Evolutionary conservation across 495 filamentous ascomycete genomes (phyloP), one percentile per base, ranked within the genome.

Genomic region (Neurospora sp.): DNA sequence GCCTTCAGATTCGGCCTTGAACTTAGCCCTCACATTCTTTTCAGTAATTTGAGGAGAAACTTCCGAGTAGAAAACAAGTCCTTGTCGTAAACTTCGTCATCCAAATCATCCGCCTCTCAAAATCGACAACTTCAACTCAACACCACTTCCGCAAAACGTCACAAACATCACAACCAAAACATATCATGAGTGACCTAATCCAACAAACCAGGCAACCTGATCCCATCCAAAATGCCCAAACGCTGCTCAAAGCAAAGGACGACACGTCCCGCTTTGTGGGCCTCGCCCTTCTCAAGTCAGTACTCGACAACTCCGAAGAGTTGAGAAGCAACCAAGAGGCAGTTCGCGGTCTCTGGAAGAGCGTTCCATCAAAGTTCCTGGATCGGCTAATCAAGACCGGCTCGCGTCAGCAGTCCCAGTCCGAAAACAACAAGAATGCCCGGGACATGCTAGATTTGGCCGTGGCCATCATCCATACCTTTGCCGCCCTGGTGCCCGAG

Each of bases 241-340:
- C 80, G 0, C 81, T 89, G 27, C 83, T 92, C 9, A 81, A 81
- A 61, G 74, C 87, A 71, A 88, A 86, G 22, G 87, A 90, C 75
- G 89, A 91, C 74, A 91, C 89, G 0, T 87, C 86, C 6, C 85
- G 87, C 69, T 91, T 92, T 70, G 89, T 91, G 44, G 90, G 90
- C 0, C 81, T 91, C n/a, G 87, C 89, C 0, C 79, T 91, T 48
- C 78, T 91, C 44, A 89, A 87, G 71, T 85, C 88, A 9, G 78
- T 90, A 5, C 80, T 91, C 3, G 89, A 90, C 76, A 89, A 88
- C 70, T 80, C 84, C 0, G 76, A 81, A 1, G 81, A 86, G 37
- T 78, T 87, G 39, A 73, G 81, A 73, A 73, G 78, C 53, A 77
- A 88, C 74, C 79, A 81, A 69, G 78, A 74, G 14, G 70, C 71